These are phyloP conservation scores for Cladorrhinum sp. DNA, from an alignment of 2,329 filamentous ascomycete species.

Conservation along the genomic window DNA sequence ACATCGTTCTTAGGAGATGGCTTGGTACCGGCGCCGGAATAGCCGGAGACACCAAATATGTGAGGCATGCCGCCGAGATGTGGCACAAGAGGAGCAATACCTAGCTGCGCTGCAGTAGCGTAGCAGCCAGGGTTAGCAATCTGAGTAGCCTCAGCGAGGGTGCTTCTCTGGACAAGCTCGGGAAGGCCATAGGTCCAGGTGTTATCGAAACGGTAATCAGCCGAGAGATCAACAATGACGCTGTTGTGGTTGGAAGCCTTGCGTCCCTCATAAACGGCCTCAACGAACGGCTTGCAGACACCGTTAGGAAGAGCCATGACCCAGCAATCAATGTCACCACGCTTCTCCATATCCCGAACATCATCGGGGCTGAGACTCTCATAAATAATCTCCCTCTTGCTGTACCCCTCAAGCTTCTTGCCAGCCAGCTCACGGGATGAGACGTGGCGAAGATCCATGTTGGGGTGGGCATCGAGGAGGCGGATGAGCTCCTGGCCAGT, in stretches of 20 bases:
- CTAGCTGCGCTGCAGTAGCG: conserved; percentile 87
- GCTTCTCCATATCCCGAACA: conserved; percentile 77
- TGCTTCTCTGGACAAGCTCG: conserved; percentile 73
- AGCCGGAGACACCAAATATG: conserved; percentile 88
- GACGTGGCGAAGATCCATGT: conserved; percentile 86
- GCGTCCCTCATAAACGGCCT: conserved; percentile 74
- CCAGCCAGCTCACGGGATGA: conserved; percentile 90
- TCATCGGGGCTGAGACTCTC: conserved; percentile 88
- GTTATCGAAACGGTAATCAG: conserved; percentile 87
- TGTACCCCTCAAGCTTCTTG: conserved; percentile 83
- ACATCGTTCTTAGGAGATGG: conserved; percentile 92
- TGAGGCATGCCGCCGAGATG: conserved; percentile 75
- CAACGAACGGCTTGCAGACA: conserved; percentile 89
- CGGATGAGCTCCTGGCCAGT: conserved; percentile 89
- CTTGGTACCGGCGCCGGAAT: conserved; percentile 93
- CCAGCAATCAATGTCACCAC: conserved; percentile 89
- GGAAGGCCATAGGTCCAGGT: conserved; percentile 88
- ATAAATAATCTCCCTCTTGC: conserved; percentile 87
- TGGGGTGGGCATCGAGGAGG: conserved; percentile 81
- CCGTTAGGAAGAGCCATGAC: conserved; percentile 96
- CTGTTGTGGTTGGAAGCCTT: conserved; percentile 55
- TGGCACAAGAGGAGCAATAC: conserved; percentile 76
- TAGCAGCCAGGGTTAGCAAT: conserved; percentile 96
- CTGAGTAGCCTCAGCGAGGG: conserved; percentile 73
- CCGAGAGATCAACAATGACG: conserved; percentile 90